A percentile compares a stretch with the other conserved stretches of the same genome.
Conservation (phyloP, 345 rosid species). For the Brassica juncea region DNA sequence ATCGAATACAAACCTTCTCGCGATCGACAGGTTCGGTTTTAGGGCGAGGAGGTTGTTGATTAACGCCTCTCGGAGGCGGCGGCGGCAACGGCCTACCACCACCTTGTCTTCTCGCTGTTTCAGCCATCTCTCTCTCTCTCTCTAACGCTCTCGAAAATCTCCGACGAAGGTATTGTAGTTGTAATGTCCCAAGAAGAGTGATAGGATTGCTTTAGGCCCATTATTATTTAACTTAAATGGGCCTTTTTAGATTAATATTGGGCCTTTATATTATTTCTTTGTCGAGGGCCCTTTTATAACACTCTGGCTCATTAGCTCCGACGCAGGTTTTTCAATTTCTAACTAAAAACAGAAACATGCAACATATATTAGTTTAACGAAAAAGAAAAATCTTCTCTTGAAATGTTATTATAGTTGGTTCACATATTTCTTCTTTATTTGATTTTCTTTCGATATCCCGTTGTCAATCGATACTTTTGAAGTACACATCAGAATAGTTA, state of each 20-base stretch:
- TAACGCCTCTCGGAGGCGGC: slow-evolving; percentile 59
- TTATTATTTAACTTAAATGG: neutral
- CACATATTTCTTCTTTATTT: neutral
- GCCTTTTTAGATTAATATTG: neutral
- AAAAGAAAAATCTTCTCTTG: neutral
- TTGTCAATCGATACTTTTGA: neutral
- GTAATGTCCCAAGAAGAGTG: neutral
- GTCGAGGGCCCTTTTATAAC: neutral
- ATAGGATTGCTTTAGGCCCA: slow-evolving; percentile 13
- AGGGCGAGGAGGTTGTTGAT: slow-evolving; percentile 59
- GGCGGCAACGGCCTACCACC: slow-evolving; percentile 66
- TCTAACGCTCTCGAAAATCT: slow-evolving; percentile 1
- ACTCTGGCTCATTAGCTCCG: neutral
- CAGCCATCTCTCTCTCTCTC: slow-evolving; percentile 49
- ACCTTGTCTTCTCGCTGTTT: slow-evolving; percentile 56
- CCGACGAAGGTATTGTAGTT: neutral
- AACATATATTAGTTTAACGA: neutral
- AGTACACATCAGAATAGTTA: neutral
- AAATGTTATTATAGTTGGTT: neutral
- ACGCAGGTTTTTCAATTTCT: neutral
- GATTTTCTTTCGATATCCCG: neutral
- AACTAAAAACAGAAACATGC: neutral
- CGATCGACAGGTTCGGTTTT: slow-evolving; percentile 76
- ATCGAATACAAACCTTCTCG: slow-evolving; percentile 58
- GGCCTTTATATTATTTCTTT: neutral